These are phyloP conservation scores for Komagataella populi DNA, from an alignment of 805 yeast species.

Conservation along the genomic window DNA sequence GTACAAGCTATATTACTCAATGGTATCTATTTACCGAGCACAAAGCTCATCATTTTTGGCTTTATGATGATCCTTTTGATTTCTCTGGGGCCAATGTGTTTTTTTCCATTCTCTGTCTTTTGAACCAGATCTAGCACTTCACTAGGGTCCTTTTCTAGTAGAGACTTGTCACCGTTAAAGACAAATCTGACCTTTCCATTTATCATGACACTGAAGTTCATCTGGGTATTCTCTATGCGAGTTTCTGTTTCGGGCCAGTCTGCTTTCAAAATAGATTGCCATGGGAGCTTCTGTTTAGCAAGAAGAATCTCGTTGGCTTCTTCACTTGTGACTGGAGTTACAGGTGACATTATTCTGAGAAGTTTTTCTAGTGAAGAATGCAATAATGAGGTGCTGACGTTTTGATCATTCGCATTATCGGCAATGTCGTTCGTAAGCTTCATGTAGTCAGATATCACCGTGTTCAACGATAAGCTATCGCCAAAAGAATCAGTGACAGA, in stretches of 20 bases:
- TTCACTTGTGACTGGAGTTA: conserved; percentile 71
- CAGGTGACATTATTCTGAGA: conserved; percentile 59
- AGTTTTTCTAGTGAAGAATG: conserved; percentile 37
- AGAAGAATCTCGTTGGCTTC: conserved; percentile 58
- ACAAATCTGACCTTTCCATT: conserved; percentile 58
- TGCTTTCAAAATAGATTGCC: conserved; percentile 39
- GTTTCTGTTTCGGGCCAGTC: conserved; percentile 51
- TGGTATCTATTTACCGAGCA: conserved; percentile 5
- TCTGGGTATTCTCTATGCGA: conserved; percentile 21
- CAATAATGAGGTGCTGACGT: conserved; percentile 25
- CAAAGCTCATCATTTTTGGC: conserved; percentile 31
- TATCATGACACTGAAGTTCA: conserved; percentile 46
- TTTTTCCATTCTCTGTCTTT: conserved; percentile 20
- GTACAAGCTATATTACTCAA: background rate
- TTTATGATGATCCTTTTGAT: conserved; percentile 45
- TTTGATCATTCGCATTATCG: conserved; percentile 20
- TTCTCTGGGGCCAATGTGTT: conserved; percentile 25
- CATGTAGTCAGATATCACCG: conserved; percentile 84
- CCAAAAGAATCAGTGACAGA: conserved; percentile 49
- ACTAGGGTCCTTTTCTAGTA: conserved; percentile 13
- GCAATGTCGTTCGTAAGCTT: conserved; percentile 49
- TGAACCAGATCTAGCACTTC: conserved; percentile 23
- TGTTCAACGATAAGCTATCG: conserved; percentile 53
- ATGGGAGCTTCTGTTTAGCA: conserved; percentile 11
- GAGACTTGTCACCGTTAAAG: conserved; percentile 20